Base-by-base conservation (phyloP, 2,329 filamentous ascomycete species). In the Proliferodiscus dingleyae region DNA sequence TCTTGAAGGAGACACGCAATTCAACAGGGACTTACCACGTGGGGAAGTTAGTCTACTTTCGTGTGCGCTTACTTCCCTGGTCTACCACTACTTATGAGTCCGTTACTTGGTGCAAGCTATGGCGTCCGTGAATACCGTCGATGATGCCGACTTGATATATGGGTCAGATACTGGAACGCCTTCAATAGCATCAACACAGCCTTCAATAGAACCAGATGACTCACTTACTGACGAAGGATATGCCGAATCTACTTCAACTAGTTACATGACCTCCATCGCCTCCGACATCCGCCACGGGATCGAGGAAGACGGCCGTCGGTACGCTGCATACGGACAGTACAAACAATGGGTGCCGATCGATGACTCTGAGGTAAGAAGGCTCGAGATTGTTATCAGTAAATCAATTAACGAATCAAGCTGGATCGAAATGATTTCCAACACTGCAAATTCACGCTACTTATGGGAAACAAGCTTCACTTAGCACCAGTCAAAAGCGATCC, bases 181-280 rank as follows among this genome's bases (percentile, higher is more conserved):
- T 16, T 34, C 32, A 34, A 18, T 19, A 10, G 7, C 16, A 34
- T 19, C 37, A 26, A 26, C 4, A 2, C 4, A 16, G 8, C 24
- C 23, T 11, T 15, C 13, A 19, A 41, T 29, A 8, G 38, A 41
- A 30, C n/a, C 39, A 16, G 39, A 41, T 22, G 39, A 32, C n/a
- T 33, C 30, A 5, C 15, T 41, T 3, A 26, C 39, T 33, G 61
- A 56, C 16, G 57, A 58, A 5, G 49, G 62, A 1, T 61, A 66
- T 32, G 55, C 62, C 2, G 60, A 59, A 3, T 65, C 61, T 10
- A 53, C 51, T 9, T 62, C 41, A 51, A 69, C 53, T 32, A 64
- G 53, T 41, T 62, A 57, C 26, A 39, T 62, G 7, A 56, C 55
- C 7, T 59, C 57, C 1, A 55, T 63, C 8, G 58, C 58, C 1